These are phyloP conservation scores for Aureobasidium uvarum DNA, from an alignment of 2,329 filamentous ascomycete genomes.

Conservation along the genomic window DNA sequence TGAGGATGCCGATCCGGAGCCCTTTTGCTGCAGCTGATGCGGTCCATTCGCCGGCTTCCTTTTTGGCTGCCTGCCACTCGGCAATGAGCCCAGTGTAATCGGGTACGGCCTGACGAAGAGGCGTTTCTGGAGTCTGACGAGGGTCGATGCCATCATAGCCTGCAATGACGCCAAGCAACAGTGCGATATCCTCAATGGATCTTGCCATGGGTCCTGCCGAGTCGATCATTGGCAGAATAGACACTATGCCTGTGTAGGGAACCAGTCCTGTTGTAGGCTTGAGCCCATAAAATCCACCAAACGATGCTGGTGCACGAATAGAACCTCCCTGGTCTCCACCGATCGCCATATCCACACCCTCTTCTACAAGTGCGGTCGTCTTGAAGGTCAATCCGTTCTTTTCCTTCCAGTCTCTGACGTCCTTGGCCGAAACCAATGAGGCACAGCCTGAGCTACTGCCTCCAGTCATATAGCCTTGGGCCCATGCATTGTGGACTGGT, in stretches of 20 bases:
- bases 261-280: conserved; percentile 47
- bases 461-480: conserved; percentile 40
- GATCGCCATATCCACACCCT: conserved; percentile 41
- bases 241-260: conserved; percentile 47
- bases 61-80: conserved; percentile 34
- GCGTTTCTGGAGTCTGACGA: conserved; percentile 45
- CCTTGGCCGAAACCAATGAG: conserved; percentile 37
- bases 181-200: conserved; percentile 44
- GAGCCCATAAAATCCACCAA: conserved; percentile 37
- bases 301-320: conserved; percentile 32
- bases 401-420: conserved; percentile 32
- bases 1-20: conserved; percentile 49
- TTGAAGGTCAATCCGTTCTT: conserved; percentile 29
- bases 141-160: conserved; percentile 49
- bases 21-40: conserved; percentile 39
- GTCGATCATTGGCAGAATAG: conserved; percentile 47
- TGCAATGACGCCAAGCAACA: conserved; percentile 44
- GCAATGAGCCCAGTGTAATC: conserved; percentile 39
- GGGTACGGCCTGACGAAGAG: conserved; percentile 40
- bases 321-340: conserved; percentile 38
- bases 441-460: conserved; percentile 40
- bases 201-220: conserved; percentile 48
- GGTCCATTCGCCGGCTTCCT: conserved; percentile 36
- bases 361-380: conserved; percentile 24
- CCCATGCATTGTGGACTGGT: conserved; percentile 45